Conservation (phyloP, 371 early-diverging fungal species). For the Paraphysoderma sedebokerense region DNA sequence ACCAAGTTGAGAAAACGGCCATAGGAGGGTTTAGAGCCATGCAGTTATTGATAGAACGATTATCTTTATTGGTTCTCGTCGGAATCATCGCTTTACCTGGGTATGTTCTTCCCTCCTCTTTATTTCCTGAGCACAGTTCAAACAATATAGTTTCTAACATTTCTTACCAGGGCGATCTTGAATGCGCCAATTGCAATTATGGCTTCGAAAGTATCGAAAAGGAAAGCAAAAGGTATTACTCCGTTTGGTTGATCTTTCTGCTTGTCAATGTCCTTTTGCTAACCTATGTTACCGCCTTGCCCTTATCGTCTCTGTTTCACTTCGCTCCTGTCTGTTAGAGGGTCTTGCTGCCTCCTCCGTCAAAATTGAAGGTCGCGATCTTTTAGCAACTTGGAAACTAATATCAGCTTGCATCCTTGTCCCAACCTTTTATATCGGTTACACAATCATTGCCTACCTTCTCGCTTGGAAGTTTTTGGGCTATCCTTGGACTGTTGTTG, state of each 20-base stretch:
- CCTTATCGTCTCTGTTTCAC: neutral
- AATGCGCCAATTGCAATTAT: slow-evolving; percentile 62
- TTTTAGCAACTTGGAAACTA: slow-evolving; percentile 92
- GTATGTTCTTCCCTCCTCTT: slow-evolving; percentile 19
- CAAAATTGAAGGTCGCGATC: slow-evolving; percentile 84
- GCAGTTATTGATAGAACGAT: slow-evolving; percentile 43
- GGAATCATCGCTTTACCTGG: slow-evolving; percentile 69
- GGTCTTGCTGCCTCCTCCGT: slow-evolving; percentile 78
- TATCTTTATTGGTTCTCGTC: slow-evolving; percentile 44
- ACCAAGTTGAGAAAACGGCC: slow-evolving; percentile 74
- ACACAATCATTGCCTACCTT: slow-evolving; percentile 26
- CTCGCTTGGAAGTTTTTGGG: slow-evolving; percentile 14
- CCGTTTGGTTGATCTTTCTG: neutral
- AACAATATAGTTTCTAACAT: neutral
- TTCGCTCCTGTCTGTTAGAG: slow-evolving; percentile 22
- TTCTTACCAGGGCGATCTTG: slow-evolving; percentile 38
- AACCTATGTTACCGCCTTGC: neutral
- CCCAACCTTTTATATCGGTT: slow-evolving; percentile 56
- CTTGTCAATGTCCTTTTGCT: neutral
- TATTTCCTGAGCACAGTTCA: neutral
- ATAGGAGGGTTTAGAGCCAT: slow-evolving; percentile 51
- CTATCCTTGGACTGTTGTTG: slow-evolving; percentile 9
- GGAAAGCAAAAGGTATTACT: slow-evolving; percentile 47
- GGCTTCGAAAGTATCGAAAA: slow-evolving; percentile 45
- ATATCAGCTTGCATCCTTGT: slow-evolving; percentile 61